These are phyloP conservation scores for Coemansia sp. DNA, from an alignment of 192 early-diverging fungal species.

Conservation along the genomic window DNA sequence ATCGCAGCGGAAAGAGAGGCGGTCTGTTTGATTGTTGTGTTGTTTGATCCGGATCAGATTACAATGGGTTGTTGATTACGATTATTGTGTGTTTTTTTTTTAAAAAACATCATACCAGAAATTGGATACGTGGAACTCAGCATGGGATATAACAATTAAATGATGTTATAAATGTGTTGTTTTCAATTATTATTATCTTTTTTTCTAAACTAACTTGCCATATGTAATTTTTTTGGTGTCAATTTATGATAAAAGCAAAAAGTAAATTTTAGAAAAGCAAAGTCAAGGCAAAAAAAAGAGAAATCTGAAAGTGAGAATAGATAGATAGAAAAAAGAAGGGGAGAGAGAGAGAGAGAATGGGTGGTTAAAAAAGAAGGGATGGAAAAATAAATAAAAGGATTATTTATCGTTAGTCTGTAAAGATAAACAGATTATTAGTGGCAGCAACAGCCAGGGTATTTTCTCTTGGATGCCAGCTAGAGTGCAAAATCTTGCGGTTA, in stretches of 20 bases:
- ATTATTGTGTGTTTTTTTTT: no score
- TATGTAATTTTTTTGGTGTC: background rate
- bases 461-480: constrained; percentile 98
- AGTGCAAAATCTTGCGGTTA: constrained; percentile 96
- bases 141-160: no score
- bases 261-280: background rate
- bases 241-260: constrained; percentile 2
- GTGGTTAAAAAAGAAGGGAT: no score
- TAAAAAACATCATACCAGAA: no score
- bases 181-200: no score
- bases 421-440: constrained; percentile 98
- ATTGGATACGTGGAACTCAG: no score
- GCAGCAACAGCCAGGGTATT: constrained; percentile 97
- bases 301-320: background rate
- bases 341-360: constrained; percentile 1
- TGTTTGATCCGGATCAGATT: no score
- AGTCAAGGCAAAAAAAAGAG: constrained; percentile 1
- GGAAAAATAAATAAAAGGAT: background rate
- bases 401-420: constrained; percentile 54
- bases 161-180: background rate
- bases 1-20: no score
- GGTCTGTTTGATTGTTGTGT: no score
- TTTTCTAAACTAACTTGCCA: background rate
- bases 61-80: no score
- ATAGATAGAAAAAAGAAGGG: constrained; percentile 7